These are phyloP conservation scores for Beauveria sp. DNA, from an alignment of 2,329 filamentous ascomycete species.

Conservation along the genomic window DNA sequence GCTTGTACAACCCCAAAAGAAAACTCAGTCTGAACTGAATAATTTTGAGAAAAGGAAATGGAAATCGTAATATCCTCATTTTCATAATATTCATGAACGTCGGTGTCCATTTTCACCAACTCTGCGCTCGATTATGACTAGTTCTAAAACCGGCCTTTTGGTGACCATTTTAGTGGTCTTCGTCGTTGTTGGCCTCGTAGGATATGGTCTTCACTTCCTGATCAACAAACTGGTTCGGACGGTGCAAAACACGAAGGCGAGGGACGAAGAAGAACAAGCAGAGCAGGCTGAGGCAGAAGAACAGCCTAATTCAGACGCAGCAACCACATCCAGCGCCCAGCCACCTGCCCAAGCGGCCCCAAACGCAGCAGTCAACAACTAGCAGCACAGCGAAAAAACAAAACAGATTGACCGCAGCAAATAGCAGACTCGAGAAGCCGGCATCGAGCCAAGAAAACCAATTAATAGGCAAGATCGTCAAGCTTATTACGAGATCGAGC, in stretches of 20 bases:
- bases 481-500: neutral
- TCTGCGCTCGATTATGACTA: neutral
- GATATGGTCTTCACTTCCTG: neutral
- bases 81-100: neutral
- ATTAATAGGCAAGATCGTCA: neutral
- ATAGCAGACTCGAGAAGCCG: neutral
- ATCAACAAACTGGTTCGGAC: neutral
- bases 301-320: neutral
- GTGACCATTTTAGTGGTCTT: slow-evolving; percentile 6
- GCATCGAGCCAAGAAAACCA: neutral
- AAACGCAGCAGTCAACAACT: neutral
- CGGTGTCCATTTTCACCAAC: neutral
- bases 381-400: neutral
- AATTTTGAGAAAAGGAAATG: neutral
- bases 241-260: neutral
- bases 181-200: neutral
- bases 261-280: slow-evolving; percentile 2
- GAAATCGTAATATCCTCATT: no score
- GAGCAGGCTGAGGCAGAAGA: neutral
- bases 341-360: neutral
- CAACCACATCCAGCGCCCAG: neutral
- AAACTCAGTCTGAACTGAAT: neutral
- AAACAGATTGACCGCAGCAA: neutral
- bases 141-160: slow-evolving; percentile 1
- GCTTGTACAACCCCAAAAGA: neutral